Conservation (phyloP, 2,329 filamentous ascomycete genomes). For the Hypoxylon sp. region DNA sequence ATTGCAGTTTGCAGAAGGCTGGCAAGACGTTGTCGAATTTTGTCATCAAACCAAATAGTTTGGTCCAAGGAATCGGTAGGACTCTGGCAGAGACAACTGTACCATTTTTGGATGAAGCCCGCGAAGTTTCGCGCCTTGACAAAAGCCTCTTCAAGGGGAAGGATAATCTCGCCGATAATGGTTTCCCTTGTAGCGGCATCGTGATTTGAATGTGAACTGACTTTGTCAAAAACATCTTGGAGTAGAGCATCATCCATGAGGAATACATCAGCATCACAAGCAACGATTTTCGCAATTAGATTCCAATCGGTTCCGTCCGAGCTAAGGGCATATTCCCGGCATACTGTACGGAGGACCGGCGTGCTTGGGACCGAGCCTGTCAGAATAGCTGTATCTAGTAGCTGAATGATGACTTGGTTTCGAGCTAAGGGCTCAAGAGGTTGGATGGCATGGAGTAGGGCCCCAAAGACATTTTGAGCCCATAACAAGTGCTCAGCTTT, state of each 20-base stretch:
- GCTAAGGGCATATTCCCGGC: conserved; percentile 49
- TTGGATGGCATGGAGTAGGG: conserved; percentile 45
- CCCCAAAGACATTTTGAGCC: conserved; percentile 49
- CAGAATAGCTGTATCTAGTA: conserved; percentile 56
- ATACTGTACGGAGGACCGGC: conserved; percentile 53
- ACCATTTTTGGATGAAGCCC: conserved; percentile 59
- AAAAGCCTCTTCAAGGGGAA: conserved; percentile 61
- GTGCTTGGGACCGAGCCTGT: conserved; percentile 56
- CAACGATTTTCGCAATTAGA: conserved; percentile 60
- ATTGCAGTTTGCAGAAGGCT: conserved; percentile 56
- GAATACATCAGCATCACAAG: conserved; percentile 63
- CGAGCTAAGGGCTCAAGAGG: conserved; percentile 39
- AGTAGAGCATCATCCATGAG: conserved; percentile 55
- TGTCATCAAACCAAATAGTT: conserved; percentile 50
- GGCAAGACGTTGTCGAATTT: conserved; percentile 49
- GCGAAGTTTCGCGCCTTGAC: conserved; percentile 58
- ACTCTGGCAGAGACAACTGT: conserved; percentile 47
- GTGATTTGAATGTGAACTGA: conserved; percentile 50
- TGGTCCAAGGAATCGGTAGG: conserved; percentile 35
- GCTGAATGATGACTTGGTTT: conserved; percentile 49
- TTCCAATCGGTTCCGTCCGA: conserved; percentile 56
- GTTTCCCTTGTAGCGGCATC: conserved; percentile 45
- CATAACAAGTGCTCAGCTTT: conserved; percentile 52
- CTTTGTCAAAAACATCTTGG: conserved; percentile 52
- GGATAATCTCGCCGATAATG: conserved; percentile 54